A percentile compares a stretch with the other conserved stretches of the same genome.
phyloP scores from a whole-genome alignment of 2,329 filamentous ascomycete genomes.

The Aspergillus costaricaensis region DNA sequence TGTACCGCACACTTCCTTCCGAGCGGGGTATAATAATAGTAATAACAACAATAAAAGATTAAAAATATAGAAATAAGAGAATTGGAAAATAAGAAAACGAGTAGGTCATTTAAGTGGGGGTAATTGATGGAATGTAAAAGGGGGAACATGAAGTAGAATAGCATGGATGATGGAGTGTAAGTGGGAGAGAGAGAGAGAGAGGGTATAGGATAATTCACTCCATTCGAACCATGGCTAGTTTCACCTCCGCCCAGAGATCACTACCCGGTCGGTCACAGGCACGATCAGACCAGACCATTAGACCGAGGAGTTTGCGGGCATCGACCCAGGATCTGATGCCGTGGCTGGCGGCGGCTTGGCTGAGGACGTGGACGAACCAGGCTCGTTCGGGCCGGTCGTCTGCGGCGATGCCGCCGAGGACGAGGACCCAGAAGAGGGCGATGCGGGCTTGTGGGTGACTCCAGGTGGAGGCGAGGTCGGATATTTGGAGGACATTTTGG shows the following conservation, averaged over 20 bases:
- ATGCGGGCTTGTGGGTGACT: conserved; percentile 24
- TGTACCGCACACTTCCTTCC: too few relatives aligned
- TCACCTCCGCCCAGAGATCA: conserved; percentile 32
- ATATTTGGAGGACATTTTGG: conserved; percentile 26
- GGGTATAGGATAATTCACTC: background rate
- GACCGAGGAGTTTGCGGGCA: conserved; percentile 26
- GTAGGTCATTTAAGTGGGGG: too few relatives aligned
- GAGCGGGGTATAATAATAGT: too few relatives aligned
- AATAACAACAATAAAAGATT: too few relatives aligned
- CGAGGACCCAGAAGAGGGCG: conserved; percentile 40
- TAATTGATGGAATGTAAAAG: too few relatives aligned
- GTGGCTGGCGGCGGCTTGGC: conserved; percentile 21
- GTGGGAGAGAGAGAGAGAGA: too few relatives aligned
- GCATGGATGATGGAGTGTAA: too few relatives aligned
- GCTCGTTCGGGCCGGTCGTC: conserved; percentile 30
- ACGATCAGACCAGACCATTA: conserved; percentile 39
- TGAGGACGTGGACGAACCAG: conserved; percentile 37
- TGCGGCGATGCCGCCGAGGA: conserved; percentile 43
- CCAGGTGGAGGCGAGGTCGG: conserved; percentile 29
- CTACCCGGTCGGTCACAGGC: conserved; percentile 37
- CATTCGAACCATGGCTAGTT: conserved; percentile 3
- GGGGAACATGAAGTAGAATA: background rate
- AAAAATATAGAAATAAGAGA: too few relatives aligned
- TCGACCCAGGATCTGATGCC: conserved; percentile 30
- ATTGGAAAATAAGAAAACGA: too few relatives aligned